Conservation (phyloP, 2,329 filamentous ascomycete genomes). For the Cephalotrichum gorgonifer region DNA sequence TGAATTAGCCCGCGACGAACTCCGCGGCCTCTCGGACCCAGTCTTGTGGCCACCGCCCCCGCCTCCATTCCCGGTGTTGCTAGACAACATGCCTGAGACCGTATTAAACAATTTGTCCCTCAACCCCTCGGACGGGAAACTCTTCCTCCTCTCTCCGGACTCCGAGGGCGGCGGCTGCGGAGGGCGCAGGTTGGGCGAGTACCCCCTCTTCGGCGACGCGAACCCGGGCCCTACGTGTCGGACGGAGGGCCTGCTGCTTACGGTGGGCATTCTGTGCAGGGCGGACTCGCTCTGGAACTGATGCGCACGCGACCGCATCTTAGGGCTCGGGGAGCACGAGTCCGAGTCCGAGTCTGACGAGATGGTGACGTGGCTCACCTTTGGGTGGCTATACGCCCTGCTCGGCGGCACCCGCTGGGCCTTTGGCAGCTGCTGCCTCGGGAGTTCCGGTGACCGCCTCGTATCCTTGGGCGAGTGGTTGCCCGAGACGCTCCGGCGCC, state of each 20-base stretch:
- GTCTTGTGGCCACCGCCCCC: slow-evolving; percentile 22
- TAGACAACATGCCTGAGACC: slow-evolving; percentile 30
- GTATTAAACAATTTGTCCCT: slow-evolving; percentile 34
- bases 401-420: slow-evolving; percentile 12
- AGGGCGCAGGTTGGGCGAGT: slow-evolving; percentile 1
- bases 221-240: background rate
- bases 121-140: slow-evolving; percentile 2
- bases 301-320: background rate
- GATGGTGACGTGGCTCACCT: background rate
- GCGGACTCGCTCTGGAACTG: background rate
- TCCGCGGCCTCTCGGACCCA: slow-evolving; percentile 17
- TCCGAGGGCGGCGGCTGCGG: background rate
- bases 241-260: background rate
- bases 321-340: background rate
- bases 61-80: slow-evolving; percentile 13
- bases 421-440: slow-evolving; percentile 18
- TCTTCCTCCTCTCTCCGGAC: slow-evolving; percentile 3
- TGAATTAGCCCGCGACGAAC: slow-evolving; percentile 3
- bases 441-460: slow-evolving; percentile 6
- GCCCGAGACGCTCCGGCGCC: slow-evolving; percentile 42
- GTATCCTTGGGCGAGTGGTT: slow-evolving; percentile 27
- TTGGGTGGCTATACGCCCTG: slow-evolving; percentile 39
- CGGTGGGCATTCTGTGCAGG: background rate
- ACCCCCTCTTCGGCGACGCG: slow-evolving; percentile 2
- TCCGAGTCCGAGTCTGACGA: background rate